Percentiles rank a stretch among this genome's conserved stretches.
Evolutionary conservation across 202 grass and related monocot genomes (phyloP).

Genomic region (Carex sylvatica): DNA sequence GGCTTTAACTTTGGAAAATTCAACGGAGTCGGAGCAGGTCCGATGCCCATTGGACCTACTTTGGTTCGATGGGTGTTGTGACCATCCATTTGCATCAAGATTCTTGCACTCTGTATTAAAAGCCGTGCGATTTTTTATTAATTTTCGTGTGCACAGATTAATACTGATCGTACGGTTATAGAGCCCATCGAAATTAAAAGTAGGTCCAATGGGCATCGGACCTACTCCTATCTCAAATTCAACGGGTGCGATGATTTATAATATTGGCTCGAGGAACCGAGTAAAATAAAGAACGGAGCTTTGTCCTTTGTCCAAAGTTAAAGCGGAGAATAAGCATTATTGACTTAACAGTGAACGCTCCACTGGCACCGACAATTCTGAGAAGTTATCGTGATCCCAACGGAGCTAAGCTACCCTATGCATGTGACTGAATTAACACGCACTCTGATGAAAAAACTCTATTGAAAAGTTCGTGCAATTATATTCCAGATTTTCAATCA

Average conservation of each 20-base stretch:
- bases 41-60: too few relatives aligned
- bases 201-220: too few relatives aligned
- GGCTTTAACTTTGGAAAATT: background rate
- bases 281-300: background rate
- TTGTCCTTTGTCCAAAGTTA: background rate
- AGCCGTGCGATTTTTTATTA: too few relatives aligned
- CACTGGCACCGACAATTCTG: conserved; percentile 23
- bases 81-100: too few relatives aligned
- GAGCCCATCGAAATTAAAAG: too few relatives aligned
- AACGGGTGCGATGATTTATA: background rate
- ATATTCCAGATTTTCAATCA: background rate
- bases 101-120: too few relatives aligned
- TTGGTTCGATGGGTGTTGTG: too few relatives aligned
- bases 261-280: background rate
- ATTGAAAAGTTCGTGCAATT: background rate
- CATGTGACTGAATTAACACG: conserved; percentile 18
- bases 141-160: too few relatives aligned
- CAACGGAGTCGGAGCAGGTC: too few relatives aligned
- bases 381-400: conserved; percentile 27
- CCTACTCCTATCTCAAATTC: too few relatives aligned
- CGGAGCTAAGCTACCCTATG: background rate
- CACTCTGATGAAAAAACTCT: background rate
- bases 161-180: too few relatives aligned
- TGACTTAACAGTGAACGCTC: background rate
- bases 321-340: conserved; percentile 8